phyloP scores from a whole-genome alignment of 202 grass and related monocot genomes.

The Hordeum pubiflorum region DNA sequence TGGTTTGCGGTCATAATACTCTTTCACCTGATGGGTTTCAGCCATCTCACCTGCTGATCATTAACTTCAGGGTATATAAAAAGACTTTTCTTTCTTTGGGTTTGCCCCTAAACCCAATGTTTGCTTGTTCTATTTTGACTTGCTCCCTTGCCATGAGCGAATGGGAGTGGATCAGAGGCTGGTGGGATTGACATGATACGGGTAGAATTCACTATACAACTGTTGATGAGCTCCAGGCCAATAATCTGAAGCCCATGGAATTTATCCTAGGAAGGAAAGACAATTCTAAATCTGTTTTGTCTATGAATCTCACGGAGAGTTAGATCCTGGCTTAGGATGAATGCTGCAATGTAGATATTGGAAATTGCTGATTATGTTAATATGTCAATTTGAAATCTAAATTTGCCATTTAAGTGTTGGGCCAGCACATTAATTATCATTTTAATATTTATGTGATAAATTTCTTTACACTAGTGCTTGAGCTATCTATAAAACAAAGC shows the following conservation, averaged over 20 bases:
- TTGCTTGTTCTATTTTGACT: background rate
- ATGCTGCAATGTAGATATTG: background rate
- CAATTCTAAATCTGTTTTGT: background rate
- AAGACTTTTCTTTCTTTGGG: background rate
- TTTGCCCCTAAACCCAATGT: background rate
- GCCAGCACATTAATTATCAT: background rate
- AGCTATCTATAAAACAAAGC: conserved; percentile 19
- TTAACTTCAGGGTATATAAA: background rate
- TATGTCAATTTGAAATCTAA: background rate
- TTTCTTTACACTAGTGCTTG: conserved; percentile 1
- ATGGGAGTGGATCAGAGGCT: background rate
- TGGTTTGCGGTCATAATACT: conserved; percentile 11
- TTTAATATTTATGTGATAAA: background rate
- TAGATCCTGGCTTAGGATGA: background rate
- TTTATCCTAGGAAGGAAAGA: background rate
- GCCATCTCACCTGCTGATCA: background rate
- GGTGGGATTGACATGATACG: background rate
- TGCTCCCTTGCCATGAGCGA: background rate
- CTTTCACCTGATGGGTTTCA: background rate
- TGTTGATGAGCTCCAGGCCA: background rate
- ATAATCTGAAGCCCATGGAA: background rate
- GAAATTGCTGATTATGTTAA: background rate
- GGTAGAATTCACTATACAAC: background rate
- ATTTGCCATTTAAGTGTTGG: background rate
- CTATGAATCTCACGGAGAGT: background rate